Percentiles rank a stretch among this genome's conserved stretches.
These are phyloP conservation scores for Cladosporium sp. DNA, from an alignment of 2,329 filamentous ascomycete species.

Conservation along the genomic window DNA sequence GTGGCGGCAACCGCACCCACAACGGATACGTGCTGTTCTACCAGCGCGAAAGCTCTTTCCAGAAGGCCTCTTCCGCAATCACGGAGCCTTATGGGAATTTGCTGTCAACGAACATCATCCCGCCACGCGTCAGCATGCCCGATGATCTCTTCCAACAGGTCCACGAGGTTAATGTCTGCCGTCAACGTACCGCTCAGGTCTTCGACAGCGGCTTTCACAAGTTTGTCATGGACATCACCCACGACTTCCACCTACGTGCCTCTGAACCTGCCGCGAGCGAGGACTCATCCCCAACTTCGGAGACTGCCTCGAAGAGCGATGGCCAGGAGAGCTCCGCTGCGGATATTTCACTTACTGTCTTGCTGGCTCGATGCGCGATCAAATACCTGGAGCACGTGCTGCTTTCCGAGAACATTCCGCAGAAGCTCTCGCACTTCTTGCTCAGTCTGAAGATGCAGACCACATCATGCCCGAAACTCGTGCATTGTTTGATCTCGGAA, in stretches of 20 bases:
- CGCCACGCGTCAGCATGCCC: conserved; percentile 6
- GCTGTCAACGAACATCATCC: neutral
- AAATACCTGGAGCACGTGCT: conserved; percentile 4
- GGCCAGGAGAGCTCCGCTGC: neutral
- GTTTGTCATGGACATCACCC: neutral
- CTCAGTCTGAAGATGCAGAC: neutral
- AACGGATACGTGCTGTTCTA: conserved; percentile 99
- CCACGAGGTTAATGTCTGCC: conserved; percentile 15
- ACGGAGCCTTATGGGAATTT: conserved; percentile 19
- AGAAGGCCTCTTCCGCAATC: conserved; percentile 25
- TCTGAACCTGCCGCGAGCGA: neutral
- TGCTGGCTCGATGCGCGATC: conserved; percentile 1
- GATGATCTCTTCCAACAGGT: conserved; percentile 10
- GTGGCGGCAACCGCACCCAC: conserved; percentile 38
- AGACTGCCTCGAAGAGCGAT: neutral
- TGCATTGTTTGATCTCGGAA: neutral
- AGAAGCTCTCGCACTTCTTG: neutral
- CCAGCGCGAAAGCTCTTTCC: conserved; percentile 66
- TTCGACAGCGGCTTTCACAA: conserved; percentile 19
- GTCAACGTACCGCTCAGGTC: conserved; percentile 18
- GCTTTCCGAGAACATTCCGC: neutral
- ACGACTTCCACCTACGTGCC: neutral
- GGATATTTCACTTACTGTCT: neutral
- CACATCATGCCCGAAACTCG: neutral
- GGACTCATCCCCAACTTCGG: neutral